Evolutionary conservation across 2,329 filamentous ascomycete genomes (phyloP).

Genomic region (Colletotrichum lindemuthianum): DNA sequence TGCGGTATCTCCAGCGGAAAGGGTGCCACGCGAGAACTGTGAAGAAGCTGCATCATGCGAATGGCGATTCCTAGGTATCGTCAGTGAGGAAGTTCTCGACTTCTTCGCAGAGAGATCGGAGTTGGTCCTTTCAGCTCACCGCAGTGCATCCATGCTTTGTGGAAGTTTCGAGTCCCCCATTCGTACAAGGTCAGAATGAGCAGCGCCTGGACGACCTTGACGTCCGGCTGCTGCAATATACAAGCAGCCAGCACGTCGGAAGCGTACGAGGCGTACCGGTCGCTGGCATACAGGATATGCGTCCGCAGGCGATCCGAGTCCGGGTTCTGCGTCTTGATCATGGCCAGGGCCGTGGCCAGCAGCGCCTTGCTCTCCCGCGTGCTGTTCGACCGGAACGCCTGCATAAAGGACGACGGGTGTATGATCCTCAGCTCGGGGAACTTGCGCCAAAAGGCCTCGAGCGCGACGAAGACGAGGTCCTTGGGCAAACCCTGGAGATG

Average conservation of each 20-base stretch:
- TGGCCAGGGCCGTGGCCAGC: slow-evolving; percentile 43
- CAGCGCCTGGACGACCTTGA: slow-evolving; percentile 51
- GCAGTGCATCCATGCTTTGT: slow-evolving; percentile 55
- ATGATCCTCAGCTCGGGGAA: slow-evolving; percentile 48
- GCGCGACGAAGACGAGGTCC: slow-evolving; percentile 43
- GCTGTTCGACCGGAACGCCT: slow-evolving; percentile 37
- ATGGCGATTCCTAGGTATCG: slow-evolving; percentile 46
- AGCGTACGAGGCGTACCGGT: slow-evolving; percentile 46
- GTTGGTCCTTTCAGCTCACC: slow-evolving; percentile 36
- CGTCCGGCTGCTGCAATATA: slow-evolving; percentile 43
- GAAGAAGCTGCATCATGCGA: slow-evolving; percentile 50
- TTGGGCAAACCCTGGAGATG: slow-evolving; percentile 42
- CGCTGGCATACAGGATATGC: slow-evolving; percentile 42
- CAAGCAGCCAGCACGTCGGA: slow-evolving; percentile 40
- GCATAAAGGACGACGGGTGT: slow-evolving; percentile 45
- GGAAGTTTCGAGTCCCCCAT: slow-evolving; percentile 54
- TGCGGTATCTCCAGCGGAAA: slow-evolving; percentile 40
- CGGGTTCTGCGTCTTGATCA: slow-evolving; percentile 45
- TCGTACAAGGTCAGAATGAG: slow-evolving; percentile 52
- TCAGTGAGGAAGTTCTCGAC: neutral
- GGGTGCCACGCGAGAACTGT: slow-evolving; percentile 43
- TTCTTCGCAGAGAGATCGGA: neutral
- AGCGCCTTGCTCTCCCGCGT: slow-evolving; percentile 43
- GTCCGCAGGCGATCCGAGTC: slow-evolving; percentile 44
- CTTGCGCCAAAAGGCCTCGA: slow-evolving; percentile 47